Evolutionary conservation across 1,284 basidiomycete genomes (phyloP).

Genomic region (Sporisorium iseilematis-ciliati): DNA sequence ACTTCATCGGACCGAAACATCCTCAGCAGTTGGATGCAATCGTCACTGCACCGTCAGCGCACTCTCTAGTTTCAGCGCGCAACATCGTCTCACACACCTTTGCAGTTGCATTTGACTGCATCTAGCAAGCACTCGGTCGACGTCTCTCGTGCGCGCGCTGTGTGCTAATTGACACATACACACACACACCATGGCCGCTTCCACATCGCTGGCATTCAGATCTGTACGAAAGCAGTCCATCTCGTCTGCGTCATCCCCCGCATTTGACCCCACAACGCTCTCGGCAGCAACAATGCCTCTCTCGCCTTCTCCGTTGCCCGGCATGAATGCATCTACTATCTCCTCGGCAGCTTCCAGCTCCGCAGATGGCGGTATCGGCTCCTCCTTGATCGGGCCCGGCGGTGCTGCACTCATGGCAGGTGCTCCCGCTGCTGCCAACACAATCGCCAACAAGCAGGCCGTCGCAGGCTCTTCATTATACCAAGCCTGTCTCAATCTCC

Average conservation of each 20-base stretch:
- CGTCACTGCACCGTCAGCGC: too few relatives aligned
- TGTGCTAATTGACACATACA: background rate
- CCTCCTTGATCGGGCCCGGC: constrained; percentile 55
- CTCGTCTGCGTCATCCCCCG: constrained; percentile 34
- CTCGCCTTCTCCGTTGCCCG: constrained; percentile 33
- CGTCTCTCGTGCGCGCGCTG: constrained; percentile 5
- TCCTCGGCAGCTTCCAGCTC: constrained; percentile 33
- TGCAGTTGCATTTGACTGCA: background rate
- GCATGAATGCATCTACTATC: constrained; percentile 22
- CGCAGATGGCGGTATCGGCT: constrained; percentile 59
- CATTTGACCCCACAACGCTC: constrained; percentile 34
- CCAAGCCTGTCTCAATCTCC: constrained; percentile 70
- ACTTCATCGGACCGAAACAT: background rate
- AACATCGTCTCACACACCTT: too few relatives aligned
- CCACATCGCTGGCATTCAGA: constrained; percentile 47
- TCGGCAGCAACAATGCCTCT: constrained; percentile 40
- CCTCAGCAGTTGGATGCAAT: too few relatives aligned
- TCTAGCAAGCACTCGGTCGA: constrained; percentile 2
- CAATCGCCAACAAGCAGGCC: constrained; percentile 63
- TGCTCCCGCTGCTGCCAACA: constrained; percentile 63
- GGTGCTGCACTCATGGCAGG: constrained; percentile 55
- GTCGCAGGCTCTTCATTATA: constrained; percentile 69
- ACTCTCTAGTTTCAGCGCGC: too few relatives aligned
- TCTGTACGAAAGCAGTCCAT: constrained; percentile 50
- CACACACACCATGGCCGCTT: constrained; percentile 36